Conservation (phyloP, 2,329 filamentous ascomycete species). For the Fusarium annulatum region DNA sequence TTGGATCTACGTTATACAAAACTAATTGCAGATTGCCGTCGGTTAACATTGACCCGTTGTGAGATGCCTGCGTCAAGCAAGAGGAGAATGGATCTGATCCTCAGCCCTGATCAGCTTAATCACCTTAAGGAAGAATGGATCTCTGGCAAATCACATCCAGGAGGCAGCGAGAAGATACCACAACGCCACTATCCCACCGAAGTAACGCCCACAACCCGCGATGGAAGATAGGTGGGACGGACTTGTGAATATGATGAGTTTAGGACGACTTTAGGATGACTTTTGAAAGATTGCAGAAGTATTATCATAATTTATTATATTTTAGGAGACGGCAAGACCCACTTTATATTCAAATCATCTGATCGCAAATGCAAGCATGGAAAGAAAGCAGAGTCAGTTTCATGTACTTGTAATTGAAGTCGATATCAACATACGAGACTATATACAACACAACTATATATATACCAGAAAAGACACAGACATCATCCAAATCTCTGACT, state of each 20-base stretch:
- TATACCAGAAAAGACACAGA: not conserved
- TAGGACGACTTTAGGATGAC: not conserved
- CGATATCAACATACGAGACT: not conserved
- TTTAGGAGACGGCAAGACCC: not conserved
- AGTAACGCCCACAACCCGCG: not conserved
- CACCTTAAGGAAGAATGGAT: not conserved
- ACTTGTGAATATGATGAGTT: not conserved
- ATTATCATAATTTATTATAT: not conserved
- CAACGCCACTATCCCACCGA: not conserved
- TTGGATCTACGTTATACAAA: fast-evolving
- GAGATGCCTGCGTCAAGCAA: too few species aligned
- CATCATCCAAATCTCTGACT: not conserved
- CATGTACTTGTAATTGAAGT: not conserved
- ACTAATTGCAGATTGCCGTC: not conserved
- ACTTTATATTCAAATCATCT: not conserved
- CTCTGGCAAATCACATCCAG: not conserved
- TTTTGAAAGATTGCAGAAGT: fast-evolving
- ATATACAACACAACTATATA: slow-evolving; percentile 6
- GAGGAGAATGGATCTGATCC: not conserved
- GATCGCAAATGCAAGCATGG: too few species aligned
- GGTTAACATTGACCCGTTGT: not conserved
- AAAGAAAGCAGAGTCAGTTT: not conserved
- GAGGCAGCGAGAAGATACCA: fast-evolving
- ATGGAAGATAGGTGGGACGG: too few species aligned
- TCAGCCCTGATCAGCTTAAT: not conserved